Percentiles rank a stretch among this genome's conserved stretches.
These are phyloP conservation scores for Cryptococcus wingfieldii DNA, from an alignment of 1,284 basidiomycete species.

Conservation along the genomic window DNA sequence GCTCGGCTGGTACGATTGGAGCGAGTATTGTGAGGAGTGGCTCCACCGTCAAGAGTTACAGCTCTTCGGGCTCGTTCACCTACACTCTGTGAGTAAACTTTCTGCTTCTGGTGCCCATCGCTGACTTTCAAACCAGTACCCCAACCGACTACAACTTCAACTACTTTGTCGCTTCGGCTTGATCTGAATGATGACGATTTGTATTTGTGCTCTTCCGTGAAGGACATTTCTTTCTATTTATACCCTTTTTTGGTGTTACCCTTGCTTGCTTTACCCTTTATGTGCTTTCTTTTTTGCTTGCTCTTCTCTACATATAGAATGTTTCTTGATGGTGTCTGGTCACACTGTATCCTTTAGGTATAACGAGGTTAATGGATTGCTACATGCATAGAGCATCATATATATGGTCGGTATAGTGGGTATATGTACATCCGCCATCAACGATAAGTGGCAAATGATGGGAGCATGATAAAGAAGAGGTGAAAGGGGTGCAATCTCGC, in stretches of 20 bases:
- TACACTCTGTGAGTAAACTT: conserved; percentile 26
- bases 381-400: not conserved
- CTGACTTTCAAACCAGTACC: conserved; percentile 10
- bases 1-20: conserved; percentile 30
- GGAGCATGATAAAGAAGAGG: too few species aligned
- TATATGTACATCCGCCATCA: too few species aligned
- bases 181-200: not conserved
- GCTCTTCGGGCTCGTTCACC: conserved; percentile 27
- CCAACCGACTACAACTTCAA: conserved; percentile 46
- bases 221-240: not conserved
- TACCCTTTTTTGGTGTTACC: not conserved
- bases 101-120: not conserved
- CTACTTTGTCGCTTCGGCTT: conserved; percentile 37
- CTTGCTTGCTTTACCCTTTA: not conserved
- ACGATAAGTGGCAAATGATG: too few species aligned
- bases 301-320: too few species aligned
- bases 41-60: conserved; percentile 27
- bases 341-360: not conserved
- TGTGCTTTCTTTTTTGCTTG: too few species aligned
- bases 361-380: too few species aligned
- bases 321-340: not conserved
- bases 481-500: too few species aligned
- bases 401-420: too few species aligned
- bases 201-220: not conserved
- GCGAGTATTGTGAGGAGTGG: conserved; percentile 33